Percentiles rank a stretch among this genome's conserved stretches.
phyloP scores from a whole-genome alignment of 2,329 filamentous ascomycete species.

The Stemphylium beticola region DNA sequence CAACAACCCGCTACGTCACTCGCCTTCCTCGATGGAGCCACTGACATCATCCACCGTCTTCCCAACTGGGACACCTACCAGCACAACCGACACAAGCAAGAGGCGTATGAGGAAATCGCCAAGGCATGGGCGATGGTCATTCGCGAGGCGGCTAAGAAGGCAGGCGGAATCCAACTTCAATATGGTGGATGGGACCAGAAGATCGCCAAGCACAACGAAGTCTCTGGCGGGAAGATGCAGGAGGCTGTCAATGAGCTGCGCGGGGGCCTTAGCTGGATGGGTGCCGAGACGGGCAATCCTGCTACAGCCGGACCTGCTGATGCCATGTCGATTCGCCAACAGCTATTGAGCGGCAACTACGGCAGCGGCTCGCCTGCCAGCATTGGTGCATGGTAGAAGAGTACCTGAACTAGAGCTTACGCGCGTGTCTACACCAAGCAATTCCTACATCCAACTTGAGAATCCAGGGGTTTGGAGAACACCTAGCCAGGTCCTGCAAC shows the following conservation, averaged over 20 bases:
- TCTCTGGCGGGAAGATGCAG: slow-evolving; percentile 80
- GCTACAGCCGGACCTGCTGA: slow-evolving; percentile 32
- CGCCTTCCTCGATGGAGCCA: slow-evolving; percentile 86
- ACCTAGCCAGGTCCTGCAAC: background rate
- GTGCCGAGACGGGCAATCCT: slow-evolving; percentile 45
- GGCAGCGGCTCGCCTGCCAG: slow-evolving; percentile 61
- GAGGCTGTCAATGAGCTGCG: slow-evolving; percentile 80
- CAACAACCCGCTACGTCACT: slow-evolving; percentile 81
- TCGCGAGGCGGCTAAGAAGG: slow-evolving; percentile 86
- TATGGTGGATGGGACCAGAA: slow-evolving; percentile 92
- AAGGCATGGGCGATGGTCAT: slow-evolving; percentile 93
- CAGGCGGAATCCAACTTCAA: slow-evolving; percentile 86
- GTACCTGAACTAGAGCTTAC: background rate
- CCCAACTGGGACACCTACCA: slow-evolving; percentile 90
- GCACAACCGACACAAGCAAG: slow-evolving; percentile 91
- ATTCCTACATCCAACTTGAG: background rate
- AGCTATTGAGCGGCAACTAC: slow-evolving; percentile 63
- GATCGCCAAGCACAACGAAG: slow-evolving; percentile 84
- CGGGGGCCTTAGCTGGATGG: slow-evolving; percentile 79
- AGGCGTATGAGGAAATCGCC: slow-evolving; percentile 94
- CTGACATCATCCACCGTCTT: slow-evolving; percentile 84
- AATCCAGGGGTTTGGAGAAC: too few species aligned
- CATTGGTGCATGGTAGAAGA: slow-evolving; percentile 61
- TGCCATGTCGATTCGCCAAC: slow-evolving; percentile 49
- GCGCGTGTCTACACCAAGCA: background rate